Base-by-base conservation (phyloP, 768 basidiomycete species). In the Leucocoprinus sp. region DNA sequence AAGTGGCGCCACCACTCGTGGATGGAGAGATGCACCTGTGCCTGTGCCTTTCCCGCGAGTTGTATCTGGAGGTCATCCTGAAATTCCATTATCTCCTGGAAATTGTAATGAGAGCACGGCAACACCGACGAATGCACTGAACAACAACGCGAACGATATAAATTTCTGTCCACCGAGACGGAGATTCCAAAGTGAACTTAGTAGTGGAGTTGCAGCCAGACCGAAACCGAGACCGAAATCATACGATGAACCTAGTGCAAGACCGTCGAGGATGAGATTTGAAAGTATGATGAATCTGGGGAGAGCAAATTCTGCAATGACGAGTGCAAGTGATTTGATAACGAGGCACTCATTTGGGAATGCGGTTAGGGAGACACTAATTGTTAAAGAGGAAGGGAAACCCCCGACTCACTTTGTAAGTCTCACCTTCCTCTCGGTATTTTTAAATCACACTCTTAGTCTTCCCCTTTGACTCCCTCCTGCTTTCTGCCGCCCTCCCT, bases 321-420 rank as follows among this genome's bases (percentile, higher is more conserved):
- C 75, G 15, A 79, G 72, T 60, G 73, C 76, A 41, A 87, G 83
- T 61, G 85, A 87, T 61, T 60, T 84, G 50, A 63, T 77, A 56
- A 60, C 67, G 48, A 70, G 81, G 37, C 75, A 80, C 58, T 77
- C 78, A 23, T 65, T 76, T 53, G 82, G 81, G 17, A 76, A 71
- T 55, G 70, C 71, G 2, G 69, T 77, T 21, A 69, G 86, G 27
- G 79, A 80, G 65, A 78, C 81, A 33, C 67, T 93, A 28, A 72
- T 91, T 35, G 73, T 93, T 38, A 70, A 75, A 58, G 91, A 93
- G 67, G 80, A 85, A 52, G 89, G 89, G 41, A 86, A 84, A 66
- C 67, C 80, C 14, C 71, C 85, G 5, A 78, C 84, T 42, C 83
- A 82, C 60, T 92, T 86, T 61, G 91, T 93, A 59, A 75, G 91